Base-by-base conservation (phyloP, 2,329 filamentous ascomycete genomes). In the Pseudogymnoascus sp. region DNA sequence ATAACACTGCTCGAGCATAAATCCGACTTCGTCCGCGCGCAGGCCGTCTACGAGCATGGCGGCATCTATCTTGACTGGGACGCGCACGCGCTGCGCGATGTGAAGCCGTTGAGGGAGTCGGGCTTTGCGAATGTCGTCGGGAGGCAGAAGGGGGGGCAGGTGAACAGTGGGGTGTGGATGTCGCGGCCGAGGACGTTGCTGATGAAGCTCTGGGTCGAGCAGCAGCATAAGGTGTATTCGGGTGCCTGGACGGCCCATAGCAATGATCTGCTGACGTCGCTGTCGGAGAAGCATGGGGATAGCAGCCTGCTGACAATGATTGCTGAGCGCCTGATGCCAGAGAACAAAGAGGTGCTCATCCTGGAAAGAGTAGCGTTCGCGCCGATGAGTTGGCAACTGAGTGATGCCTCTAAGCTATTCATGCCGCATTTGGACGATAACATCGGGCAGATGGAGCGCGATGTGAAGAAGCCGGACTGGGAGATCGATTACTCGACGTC, bases 31-130 rank as follows among this genome's bases (percentile, higher is more conserved):
- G 23, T 72, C 3, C 71, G 72, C 16, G 63, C 71, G n/a, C 61
- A 66, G 7, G 67, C 67, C 10, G 62, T 74, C 12, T 62, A 64
- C 4, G 18, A 65, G 3, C 66, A 66, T 25, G 72, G 72, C 38
- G 71, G 72, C 5, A 46, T 73, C 7, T 74, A 74, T 62, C 63
- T 73, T 3, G 72, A 73, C 65, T 64, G 63, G n/a, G 72, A 73
- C 59, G 69, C 68, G 1, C 60, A 72, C 2, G 66, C 69, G 2
- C 64, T 73, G 1, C 69, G 68, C 10, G 65, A 70, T 7, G 34
- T 72, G 18, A 56, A 60, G 8, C 63, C 63, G 3, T 65, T 73
- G 3, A 67, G 69, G 10, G 25, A 61, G 8, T 59, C 65, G 2
- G 71, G 69, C 1, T 74, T 73, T 64, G 66, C 63, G 14, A 68